Percentiles rank a stretch among this genome's conserved stretches.
Evolutionary conservation across 768 basidiomycete species (phyloP).

Genomic region (Podaxis carcinomalis): DNA sequence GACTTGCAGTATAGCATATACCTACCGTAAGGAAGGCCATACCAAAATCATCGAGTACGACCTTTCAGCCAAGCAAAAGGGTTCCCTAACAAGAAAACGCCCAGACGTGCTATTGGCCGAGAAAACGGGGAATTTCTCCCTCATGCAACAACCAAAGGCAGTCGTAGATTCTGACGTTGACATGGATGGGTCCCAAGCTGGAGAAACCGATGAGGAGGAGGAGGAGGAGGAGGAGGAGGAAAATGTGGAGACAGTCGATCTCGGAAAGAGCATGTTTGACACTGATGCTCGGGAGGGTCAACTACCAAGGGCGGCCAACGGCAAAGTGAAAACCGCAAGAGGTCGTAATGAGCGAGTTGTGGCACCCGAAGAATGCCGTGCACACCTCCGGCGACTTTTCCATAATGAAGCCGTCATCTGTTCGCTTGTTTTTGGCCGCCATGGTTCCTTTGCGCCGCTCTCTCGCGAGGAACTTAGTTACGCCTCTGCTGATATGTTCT

Average conservation of each 20-base stretch:
- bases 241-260: conserved; percentile 23
- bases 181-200: conserved; percentile 45
- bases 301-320: conserved; percentile 72
- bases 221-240: conserved; percentile 40
- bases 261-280: conserved; percentile 10
- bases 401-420: conserved; percentile 78
- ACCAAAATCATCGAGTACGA: conserved; percentile 96
- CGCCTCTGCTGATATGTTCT: conserved; percentile 93
- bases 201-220: conserved; percentile 42
- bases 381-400: conserved; percentile 89
- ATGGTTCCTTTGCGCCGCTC: conserved; percentile 75
- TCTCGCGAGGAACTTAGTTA: conserved; percentile 56
- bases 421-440: conserved; percentile 86
- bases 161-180: conserved; percentile 38
- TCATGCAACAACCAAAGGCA: conserved; percentile 18
- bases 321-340: conserved; percentile 67
- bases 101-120: conserved; percentile 70
- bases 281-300: conserved; percentile 14
- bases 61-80: conserved; percentile 75
- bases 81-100: conserved; percentile 51
- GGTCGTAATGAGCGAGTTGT: conserved; percentile 90
- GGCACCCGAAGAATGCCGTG: conserved; percentile 88
- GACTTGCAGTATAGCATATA: conserved; percentile 61
- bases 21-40: conserved; percentile 90
- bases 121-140: conserved; percentile 29